phyloP scores from a whole-genome alignment of 495 filamentous ascomycete genomes.

The Neurospora sp. region DNA sequence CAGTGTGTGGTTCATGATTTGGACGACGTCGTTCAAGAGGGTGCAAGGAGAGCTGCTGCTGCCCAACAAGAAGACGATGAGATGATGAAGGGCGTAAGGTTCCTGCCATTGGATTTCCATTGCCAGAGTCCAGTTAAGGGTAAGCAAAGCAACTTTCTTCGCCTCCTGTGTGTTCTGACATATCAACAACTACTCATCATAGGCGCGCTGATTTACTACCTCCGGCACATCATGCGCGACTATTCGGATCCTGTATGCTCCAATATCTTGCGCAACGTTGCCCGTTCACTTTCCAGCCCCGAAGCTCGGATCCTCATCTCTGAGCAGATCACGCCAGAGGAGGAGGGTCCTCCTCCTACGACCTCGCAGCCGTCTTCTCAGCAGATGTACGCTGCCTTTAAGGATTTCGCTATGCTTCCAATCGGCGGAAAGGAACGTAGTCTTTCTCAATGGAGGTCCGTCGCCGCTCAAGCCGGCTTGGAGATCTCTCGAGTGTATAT shows the following conservation, averaged over 20 bases:
- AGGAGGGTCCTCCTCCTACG: not conserved
- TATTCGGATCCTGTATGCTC: slow-evolving; percentile 24
- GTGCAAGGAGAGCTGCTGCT: slow-evolving; percentile 1
- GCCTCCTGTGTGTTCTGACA: not conserved
- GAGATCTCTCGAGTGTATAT: slow-evolving; percentile 21
- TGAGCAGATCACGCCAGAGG: slow-evolving; percentile 23
- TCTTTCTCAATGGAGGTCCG: slow-evolving; percentile 16
- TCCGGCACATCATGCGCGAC: slow-evolving; percentile 27
- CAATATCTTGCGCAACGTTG: slow-evolving; percentile 18
- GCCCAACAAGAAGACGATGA: slow-evolving; percentile 2
- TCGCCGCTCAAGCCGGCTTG: slow-evolving; percentile 22
- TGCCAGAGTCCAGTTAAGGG: slow-evolving; percentile 17
- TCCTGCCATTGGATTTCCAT: slow-evolving; percentile 21
- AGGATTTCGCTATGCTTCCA: slow-evolving; percentile 28
- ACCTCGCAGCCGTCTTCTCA: not conserved
- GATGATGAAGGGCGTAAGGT: slow-evolving; percentile 18
- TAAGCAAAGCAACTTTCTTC: not conserved
- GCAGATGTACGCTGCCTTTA: slow-evolving; percentile 19
- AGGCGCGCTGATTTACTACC: slow-evolving; percentile 26
- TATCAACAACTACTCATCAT: not conserved
- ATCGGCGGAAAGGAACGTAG: slow-evolving; percentile 31
- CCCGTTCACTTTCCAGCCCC: slow-evolving; percentile 8
- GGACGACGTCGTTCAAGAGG: slow-evolving; percentile 14
- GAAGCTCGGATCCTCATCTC: slow-evolving; percentile 24
- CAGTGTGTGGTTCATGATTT: slow-evolving; percentile 28